Conservation (phyloP, 164 flowering plant species). For the Macadamia integrifolia region DNA sequence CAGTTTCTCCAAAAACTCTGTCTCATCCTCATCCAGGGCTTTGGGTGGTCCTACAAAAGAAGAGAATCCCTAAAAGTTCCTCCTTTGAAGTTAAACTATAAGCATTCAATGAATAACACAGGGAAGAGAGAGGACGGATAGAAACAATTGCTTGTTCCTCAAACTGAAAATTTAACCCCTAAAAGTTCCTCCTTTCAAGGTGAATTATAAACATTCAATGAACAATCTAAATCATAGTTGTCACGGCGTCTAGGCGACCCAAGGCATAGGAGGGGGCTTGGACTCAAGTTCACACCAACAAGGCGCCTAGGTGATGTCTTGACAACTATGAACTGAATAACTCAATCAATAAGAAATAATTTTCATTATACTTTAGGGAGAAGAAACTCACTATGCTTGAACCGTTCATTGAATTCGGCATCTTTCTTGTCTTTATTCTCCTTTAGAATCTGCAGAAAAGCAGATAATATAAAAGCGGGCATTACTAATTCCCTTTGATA, state of each 20-base stretch:
- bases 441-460: slow-evolving; percentile 59
- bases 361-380: not conserved
- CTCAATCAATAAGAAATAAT: not conserved
- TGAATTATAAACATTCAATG: too few relatives aligned
- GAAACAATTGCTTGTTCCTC: not conserved
- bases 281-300: too few relatives aligned
- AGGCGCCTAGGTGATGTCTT: too few relatives aligned
- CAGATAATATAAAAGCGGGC: too few relatives aligned
- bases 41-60: slow-evolving; percentile 85
- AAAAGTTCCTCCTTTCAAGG: too few relatives aligned
- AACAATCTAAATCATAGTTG: too few relatives aligned
- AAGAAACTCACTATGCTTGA: slow-evolving; percentile 76
- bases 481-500: too few relatives aligned
- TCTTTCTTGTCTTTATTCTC: slow-evolving; percentile 95
- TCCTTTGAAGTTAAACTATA: not conserved
- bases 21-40: slow-evolving; percentile 95
- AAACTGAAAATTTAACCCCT: not conserved
- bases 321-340: not conserved
- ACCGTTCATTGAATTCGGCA: slow-evolving; percentile 93
- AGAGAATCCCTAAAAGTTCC: not conserved
- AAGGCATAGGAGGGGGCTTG: too few relatives aligned
- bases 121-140: not conserved
- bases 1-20: slow-evolving; percentile 81
- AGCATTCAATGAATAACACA: not conserved
- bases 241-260: too few relatives aligned